These are phyloP conservation scores for Dalbergia cochinchinensis DNA, from an alignment of 306 rosid genomes.

Conservation along the genomic window DNA sequence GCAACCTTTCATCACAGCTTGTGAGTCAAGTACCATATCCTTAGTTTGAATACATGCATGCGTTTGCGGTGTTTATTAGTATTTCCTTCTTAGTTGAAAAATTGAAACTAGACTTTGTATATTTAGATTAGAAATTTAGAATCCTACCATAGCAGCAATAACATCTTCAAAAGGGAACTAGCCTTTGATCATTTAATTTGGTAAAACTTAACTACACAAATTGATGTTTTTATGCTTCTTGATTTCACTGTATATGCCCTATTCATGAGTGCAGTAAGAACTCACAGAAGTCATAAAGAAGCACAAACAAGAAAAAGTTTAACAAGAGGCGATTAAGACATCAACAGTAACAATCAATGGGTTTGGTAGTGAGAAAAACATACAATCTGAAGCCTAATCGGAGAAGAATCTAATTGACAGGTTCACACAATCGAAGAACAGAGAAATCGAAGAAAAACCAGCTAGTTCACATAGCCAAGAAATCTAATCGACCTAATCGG, in stretches of 20 bases:
- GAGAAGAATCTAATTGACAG: too few relatives aligned
- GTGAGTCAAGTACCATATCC: slow-evolving; percentile 29
- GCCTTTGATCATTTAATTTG: neutral
- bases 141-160: neutral
- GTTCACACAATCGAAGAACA: too few relatives aligned
- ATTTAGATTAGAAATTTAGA: neutral
- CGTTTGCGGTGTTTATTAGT: neutral
- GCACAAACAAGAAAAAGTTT: too few relatives aligned
- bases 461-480: too few relatives aligned
- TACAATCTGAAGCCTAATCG: too few relatives aligned
- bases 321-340: too few relatives aligned
- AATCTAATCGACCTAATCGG: too few relatives aligned
- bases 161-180: neutral
- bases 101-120: neutral
- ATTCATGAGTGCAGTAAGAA: neutral
- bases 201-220: neutral
- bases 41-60: neutral
- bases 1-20: slow-evolving; percentile 30
- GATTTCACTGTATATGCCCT: neutral
- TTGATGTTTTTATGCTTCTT: neutral
- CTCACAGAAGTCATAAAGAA: too few relatives aligned
- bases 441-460: too few relatives aligned
- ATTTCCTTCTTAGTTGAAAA: neutral
- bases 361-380: too few relatives aligned
- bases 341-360: too few relatives aligned